Evolutionary conservation across 2,329 filamentous ascomycete species (phyloP), one percentile per base, ranked within the genome.

Genomic region (Fusarium sp.): DNA sequence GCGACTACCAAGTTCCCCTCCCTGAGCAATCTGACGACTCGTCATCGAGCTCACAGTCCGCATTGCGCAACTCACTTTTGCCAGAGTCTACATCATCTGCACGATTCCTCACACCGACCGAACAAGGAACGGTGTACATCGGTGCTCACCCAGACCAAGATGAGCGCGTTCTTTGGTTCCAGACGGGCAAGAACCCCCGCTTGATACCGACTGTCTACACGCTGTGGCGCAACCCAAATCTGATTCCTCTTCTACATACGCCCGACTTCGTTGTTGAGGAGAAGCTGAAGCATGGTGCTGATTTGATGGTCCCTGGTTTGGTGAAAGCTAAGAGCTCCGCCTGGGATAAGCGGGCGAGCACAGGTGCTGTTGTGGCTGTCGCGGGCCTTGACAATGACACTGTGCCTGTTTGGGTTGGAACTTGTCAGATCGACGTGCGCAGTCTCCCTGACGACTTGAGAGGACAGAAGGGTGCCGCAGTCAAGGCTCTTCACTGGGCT

Each of bases 121-220:
- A 71, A 4, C 71, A 66, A 25, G 56, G 71, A 10, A 74, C 66
- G 0, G 60, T 74, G 29, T 74, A 74, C 4, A 62, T 74, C 11
- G 71, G 71, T 20, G 32, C 66, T n/a, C 62, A 68, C 41, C 56
- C 60, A 4, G 69, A 53, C 5, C 60, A 70, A 24, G 69, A 72
- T 25, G 71, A 74, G 49, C 72, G 71, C 32, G 60, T 74, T 16
- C 71, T 74, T 16, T 74, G 71, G 71, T 74, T 74, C 25, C 71
- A 74, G 53, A 56, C 58, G 2, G 71, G 71, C 6, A 74, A 74
- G 60, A 74, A 64, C 10, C 66, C 71, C 2, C 56, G 34, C n/a
- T 20, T 74, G 45, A 74, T 74, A 64, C 71, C 71, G 9, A 74
- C 71, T 3, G 66, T 74, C 6, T 74, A 74, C 5, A 74, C 71